Conservation (phyloP, 805 yeast genomes). For the Kluyveromyces nonfermentans region DNA sequence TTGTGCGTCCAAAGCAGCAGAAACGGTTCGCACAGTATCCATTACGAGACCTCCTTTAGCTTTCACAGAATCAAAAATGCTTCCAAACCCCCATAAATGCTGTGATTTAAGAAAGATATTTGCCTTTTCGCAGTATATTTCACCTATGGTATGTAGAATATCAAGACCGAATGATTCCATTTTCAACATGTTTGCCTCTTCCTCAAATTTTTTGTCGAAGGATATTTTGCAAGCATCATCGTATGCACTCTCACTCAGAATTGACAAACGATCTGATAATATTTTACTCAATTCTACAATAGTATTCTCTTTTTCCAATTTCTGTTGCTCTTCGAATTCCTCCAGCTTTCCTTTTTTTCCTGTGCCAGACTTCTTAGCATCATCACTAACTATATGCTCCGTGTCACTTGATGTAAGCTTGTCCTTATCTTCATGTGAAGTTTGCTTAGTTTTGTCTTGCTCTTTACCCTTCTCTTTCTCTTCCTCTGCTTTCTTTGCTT, state of each 20-base stretch:
- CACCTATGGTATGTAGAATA: constrained; percentile 67
- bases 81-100: constrained; percentile 55
- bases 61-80: constrained; percentile 60
- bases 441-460: background rate
- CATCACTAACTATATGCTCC: constrained; percentile 14
- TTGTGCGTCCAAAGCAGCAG: constrained; percentile 72
- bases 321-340: constrained; percentile 69
- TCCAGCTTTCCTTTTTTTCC: constrained; percentile 41
- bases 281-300: constrained; percentile 53
- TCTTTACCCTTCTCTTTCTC: constrained; percentile 19
- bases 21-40: constrained; percentile 61
- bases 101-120: constrained; percentile 58
- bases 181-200: constrained; percentile 76
- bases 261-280: constrained; percentile 44
- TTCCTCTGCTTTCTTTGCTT: constrained; percentile 28
- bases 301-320: constrained; percentile 53
- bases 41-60: constrained; percentile 67
- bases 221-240: constrained; percentile 52
- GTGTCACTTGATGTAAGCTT: constrained; percentile 2
- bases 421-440: background rate
- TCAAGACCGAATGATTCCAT: constrained; percentile 83
- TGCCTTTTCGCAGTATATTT: constrained; percentile 56
- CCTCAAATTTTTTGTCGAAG: constrained; percentile 54
- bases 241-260: constrained; percentile 53
- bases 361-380: constrained; percentile 30